Conservation (phyloP, 495 filamentous ascomycete genomes). For the Oleoguttula mirabilis region DNA sequence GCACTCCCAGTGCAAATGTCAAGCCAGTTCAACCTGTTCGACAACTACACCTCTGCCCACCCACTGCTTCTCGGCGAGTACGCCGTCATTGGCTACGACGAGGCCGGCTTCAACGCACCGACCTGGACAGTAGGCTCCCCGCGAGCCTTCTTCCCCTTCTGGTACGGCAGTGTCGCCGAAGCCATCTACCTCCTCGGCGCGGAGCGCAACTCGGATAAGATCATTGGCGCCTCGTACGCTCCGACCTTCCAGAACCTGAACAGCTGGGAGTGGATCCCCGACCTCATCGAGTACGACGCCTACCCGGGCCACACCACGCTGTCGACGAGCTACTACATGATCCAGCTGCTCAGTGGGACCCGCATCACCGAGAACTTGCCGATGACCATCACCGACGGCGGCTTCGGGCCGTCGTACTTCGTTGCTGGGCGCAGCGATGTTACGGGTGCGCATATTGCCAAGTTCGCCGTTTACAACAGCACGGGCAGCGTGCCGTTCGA, state of each 20-base stretch:
- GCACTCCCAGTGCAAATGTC: slow-evolving; percentile 38
- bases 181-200: slow-evolving; percentile 56
- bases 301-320: slow-evolving; percentile 23
- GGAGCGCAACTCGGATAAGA: slow-evolving; percentile 51
- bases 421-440: slow-evolving; percentile 37
- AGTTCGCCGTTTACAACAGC: slow-evolving; percentile 56
- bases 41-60: slow-evolving; percentile 30
- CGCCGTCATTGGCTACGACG: slow-evolving; percentile 40
- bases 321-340: slow-evolving; percentile 36
- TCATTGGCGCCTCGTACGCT: slow-evolving; percentile 28
- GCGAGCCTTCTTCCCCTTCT: slow-evolving; percentile 31
- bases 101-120: slow-evolving; percentile 30
- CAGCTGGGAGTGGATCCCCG: slow-evolving; percentile 26
- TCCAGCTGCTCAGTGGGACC: slow-evolving; percentile 37
- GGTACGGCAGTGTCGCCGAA: slow-evolving; percentile 50
- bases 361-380: slow-evolving; percentile 46
- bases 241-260: slow-evolving; percentile 29
- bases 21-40: slow-evolving; percentile 43
- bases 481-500: slow-evolving; percentile 39
- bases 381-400: slow-evolving; percentile 27
- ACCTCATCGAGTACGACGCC: slow-evolving; percentile 27
- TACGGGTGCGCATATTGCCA: slow-evolving; percentile 39
- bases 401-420: slow-evolving; percentile 43
- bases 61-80: slow-evolving; percentile 21
- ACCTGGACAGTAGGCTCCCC: slow-evolving; percentile 1